phyloP scores from a whole-genome alignment of 129 eudicot genomes.

The Artemisia annua region DNA sequence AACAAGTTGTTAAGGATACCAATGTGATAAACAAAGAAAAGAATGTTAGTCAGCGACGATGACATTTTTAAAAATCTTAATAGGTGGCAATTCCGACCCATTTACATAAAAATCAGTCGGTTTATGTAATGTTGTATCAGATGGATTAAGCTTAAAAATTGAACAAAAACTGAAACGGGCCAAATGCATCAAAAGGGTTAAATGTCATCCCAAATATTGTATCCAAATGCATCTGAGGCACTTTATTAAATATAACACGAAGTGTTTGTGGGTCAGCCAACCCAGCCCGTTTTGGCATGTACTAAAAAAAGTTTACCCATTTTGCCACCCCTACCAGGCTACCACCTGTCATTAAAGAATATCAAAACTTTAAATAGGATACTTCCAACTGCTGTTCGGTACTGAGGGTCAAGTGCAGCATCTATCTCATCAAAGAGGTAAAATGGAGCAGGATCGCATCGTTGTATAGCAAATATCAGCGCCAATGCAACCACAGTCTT shows the following conservation, averaged over 20 bases:
- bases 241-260: not conserved
- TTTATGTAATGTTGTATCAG: too few species aligned
- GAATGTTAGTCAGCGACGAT: not conserved
- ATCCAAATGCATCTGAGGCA: not conserved
- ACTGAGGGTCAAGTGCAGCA: constrained; percentile 98
- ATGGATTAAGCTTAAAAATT: too few species aligned
- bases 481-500: constrained; percentile 97
- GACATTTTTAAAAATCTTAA: too few species aligned
- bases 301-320: not conserved
- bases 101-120: not conserved
- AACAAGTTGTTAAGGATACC: constrained; percentile 37
- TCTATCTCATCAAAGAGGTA: constrained; percentile 98
- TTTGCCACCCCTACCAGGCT: not conserved
- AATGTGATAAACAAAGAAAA: constrained; percentile 16
- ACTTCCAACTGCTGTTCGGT: constrained; percentile 99
- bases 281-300: not conserved
- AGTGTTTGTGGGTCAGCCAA: not conserved
- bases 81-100: not conserved
- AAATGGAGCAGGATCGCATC: constrained; percentile 98
- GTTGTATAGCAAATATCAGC: constrained; percentile 90
- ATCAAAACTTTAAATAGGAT: constrained; percentile 42
- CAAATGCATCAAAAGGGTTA: too few species aligned
- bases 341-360: not conserved
- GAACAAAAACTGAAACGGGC: too few species aligned
- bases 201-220: not conserved